Conservation (phyloP, 208 protist genomes). For the Trypanosoma theileri region DNA sequence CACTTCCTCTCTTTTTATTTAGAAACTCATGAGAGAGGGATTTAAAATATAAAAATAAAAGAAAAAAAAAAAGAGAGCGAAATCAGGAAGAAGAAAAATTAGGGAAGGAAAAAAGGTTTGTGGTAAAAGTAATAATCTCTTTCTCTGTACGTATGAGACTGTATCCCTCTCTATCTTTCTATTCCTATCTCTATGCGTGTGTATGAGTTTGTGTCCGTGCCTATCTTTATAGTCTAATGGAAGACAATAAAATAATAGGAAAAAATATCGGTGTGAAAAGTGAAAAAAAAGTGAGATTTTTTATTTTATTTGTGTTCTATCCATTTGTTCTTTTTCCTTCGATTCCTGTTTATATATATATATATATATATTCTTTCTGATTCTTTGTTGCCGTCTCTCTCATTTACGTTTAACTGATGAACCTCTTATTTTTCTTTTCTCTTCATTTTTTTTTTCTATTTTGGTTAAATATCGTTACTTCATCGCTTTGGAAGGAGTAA, state of each 20-base stretch:
- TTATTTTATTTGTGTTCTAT: slow-evolving; percentile 9
- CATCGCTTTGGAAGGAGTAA: background rate
- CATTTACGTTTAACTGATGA: background rate
- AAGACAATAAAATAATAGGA: background rate
- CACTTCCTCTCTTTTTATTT: background rate
- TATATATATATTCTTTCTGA: no score
- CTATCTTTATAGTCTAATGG: background rate
- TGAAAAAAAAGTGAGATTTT: no score
- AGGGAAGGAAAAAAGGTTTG: background rate
- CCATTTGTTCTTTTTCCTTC: no score
- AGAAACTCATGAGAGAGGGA: background rate
- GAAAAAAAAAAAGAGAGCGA: background rate
- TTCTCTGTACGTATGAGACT: background rate
- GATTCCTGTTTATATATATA: no score
- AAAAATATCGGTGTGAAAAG: background rate
- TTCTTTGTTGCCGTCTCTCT: no score
- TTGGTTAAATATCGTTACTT: slow-evolving; percentile 1
- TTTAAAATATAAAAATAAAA: background rate
- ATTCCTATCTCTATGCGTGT: background rate
- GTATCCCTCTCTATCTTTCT: background rate
- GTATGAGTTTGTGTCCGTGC: slow-evolving; percentile 1
- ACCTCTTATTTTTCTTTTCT: slow-evolving; percentile 9
- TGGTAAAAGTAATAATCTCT: background rate
- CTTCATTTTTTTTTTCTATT: slow-evolving; percentile 20
- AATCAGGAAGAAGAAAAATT: background rate